Evolutionary conservation across 2,329 filamentous ascomycete genomes (phyloP).

Genomic region (Microcyclospora pomicola): DNA sequence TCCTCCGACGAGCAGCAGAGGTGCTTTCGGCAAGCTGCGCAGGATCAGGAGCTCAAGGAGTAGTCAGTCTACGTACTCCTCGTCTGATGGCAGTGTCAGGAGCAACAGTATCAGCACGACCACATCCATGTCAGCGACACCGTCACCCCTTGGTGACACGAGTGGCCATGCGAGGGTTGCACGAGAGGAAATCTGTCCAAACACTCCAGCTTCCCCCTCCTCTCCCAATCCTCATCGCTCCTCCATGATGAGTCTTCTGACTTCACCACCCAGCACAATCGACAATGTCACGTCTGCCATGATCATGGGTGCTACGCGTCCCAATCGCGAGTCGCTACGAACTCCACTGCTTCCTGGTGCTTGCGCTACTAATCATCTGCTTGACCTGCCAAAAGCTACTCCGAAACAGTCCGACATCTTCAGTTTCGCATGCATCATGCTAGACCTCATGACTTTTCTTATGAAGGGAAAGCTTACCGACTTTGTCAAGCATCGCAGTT

Average conservation of each 20-base stretch:
- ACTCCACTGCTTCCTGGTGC: conserved; percentile 4
- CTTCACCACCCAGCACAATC: conserved; percentile 18
- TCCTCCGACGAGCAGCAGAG: conserved; percentile 17
- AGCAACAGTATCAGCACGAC: conserved; percentile 17
- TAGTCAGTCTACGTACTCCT: conserved; percentile 22
- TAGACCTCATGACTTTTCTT: conserved; percentile 57
- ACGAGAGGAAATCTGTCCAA: too few species aligned
- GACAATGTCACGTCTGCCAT: conserved; percentile 14
- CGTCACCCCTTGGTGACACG: conserved; percentile 7
- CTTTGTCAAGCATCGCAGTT: conserved; percentile 51
- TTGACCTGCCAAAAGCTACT: conserved; percentile 22
- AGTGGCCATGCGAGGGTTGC: background rate
- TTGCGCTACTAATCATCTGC: conserved; percentile 30
- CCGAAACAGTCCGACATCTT: conserved; percentile 50
- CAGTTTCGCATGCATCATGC: conserved; percentile 57
- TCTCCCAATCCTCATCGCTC: background rate
- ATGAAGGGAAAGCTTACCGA: conserved; percentile 53
- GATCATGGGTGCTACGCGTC: background rate
- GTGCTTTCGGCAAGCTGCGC: conserved; percentile 16
- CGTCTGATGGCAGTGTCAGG: conserved; percentile 16
- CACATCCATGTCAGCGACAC: conserved; percentile 11
- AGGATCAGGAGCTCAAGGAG: conserved; percentile 17
- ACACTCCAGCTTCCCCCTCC: background rate
- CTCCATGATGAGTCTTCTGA: background rate
- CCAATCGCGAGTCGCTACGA: conserved; percentile 3